Evolutionary conservation across 2,329 filamentous ascomycete species (phyloP).

Genomic region (Arthrobotrys iridis): DNA sequence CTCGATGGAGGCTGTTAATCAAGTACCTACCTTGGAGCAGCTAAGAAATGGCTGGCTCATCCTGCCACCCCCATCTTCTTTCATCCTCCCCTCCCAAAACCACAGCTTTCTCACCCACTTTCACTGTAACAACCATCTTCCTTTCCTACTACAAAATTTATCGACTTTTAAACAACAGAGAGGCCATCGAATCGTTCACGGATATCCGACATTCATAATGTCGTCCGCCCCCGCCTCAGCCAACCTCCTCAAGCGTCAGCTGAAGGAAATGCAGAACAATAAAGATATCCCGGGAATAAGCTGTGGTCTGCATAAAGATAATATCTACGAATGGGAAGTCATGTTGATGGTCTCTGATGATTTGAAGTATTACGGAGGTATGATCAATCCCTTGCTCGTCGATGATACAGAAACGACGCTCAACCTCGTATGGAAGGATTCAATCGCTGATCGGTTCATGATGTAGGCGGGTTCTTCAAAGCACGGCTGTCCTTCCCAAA

Average conservation of each 20-base stretch:
- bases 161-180: neutral
- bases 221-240: conserved; percentile 67
- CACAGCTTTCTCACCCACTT: neutral
- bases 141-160: neutral
- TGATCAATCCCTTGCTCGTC: conserved; percentile 58
- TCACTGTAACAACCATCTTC: neutral
- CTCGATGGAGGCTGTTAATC: neutral
- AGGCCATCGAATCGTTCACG: neutral
- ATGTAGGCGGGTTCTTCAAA: conserved; percentile 86
- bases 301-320: conserved; percentile 83
- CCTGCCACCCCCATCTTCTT: neutral
- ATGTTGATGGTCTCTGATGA: conserved; percentile 99
- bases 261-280: conserved; percentile 92
- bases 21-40: too few relatives aligned
- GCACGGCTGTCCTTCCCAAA: conserved; percentile 83
- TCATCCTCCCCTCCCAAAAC: neutral
- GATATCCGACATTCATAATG: conserved; percentile 2
- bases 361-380: conserved; percentile 91
- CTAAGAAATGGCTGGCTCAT: conserved; percentile 8
- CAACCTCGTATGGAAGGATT: neutral
- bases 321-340: conserved; percentile 97
- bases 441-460: neutral
- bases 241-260: conserved; percentile 80
- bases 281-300: conserved; percentile 95
- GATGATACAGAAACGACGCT: neutral